A percentile compares a stretch with the other conserved stretches of the same genome.
These are phyloP conservation scores for Diutina siamensis DNA, from an alignment of 1,139 yeast species.

Conservation along the genomic window DNA sequence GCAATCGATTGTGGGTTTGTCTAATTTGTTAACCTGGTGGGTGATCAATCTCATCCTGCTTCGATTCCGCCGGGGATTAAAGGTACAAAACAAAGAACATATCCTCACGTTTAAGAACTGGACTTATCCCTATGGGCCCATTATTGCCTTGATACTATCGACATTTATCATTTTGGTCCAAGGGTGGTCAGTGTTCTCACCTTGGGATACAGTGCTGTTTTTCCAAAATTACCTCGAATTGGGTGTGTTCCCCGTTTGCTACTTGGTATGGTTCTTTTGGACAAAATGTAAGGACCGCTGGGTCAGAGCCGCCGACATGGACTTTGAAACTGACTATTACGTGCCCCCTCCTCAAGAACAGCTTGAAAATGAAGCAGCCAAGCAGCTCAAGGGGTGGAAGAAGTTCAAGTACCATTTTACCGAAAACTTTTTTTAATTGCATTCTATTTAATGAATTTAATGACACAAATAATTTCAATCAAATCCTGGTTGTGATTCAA, in stretches of 20 bases:
- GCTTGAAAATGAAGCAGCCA: conserved; percentile 25
- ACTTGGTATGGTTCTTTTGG: conserved; percentile 17
- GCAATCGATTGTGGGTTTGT: conserved; percentile 32
- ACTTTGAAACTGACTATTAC: conserved; percentile 50
- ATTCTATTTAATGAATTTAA: not conserved
- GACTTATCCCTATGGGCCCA: conserved; percentile 34
- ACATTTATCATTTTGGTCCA: conserved; percentile 24
- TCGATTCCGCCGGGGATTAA: conserved; percentile 29
- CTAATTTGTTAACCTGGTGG: conserved; percentile 34
- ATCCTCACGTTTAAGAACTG: conserved; percentile 26
- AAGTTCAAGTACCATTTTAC: conserved; percentile 23
- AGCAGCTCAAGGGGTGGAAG: conserved; percentile 34
- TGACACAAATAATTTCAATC: not conserved
- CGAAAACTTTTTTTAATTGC: conserved; percentile 19
- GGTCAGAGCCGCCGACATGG: conserved; percentile 44
- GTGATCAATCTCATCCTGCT: conserved; percentile 28
- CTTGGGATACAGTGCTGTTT: conserved; percentile 25
- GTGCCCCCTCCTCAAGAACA: conserved; percentile 38
- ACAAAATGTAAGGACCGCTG: conserved; percentile 14
- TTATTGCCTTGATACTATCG: conserved; percentile 22
- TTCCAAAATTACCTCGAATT: conserved; percentile 29
- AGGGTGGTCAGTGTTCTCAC: conserved; percentile 45
- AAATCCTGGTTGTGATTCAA: too few species aligned
- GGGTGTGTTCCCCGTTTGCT: conserved; percentile 26
- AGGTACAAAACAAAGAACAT: conserved; percentile 24